phyloP scores from a whole-genome alignment of 176 grass and related monocot genomes.

The Alopecurus myosuroides region DNA sequence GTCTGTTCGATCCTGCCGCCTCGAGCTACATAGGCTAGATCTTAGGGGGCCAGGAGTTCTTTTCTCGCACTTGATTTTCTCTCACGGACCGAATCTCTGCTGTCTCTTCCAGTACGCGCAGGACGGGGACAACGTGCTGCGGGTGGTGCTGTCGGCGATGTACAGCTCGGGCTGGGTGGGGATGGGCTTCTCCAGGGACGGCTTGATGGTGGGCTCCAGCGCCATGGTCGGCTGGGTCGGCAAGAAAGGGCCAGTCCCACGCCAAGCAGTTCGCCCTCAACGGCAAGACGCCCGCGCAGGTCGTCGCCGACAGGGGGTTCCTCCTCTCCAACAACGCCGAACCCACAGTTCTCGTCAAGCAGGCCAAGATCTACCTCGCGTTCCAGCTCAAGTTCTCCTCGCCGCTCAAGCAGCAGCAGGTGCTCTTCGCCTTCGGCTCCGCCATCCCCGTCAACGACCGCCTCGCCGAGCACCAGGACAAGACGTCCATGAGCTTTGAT shows the following conservation, averaged over 20 bases:
- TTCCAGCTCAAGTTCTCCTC: conserved; percentile 54
- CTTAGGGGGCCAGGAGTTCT: background rate
- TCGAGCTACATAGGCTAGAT: background rate
- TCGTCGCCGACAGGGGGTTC: conserved; percentile 52
- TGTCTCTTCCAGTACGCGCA: conserved; percentile 49
- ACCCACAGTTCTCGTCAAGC: conserved; percentile 47
- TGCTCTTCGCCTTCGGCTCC: conserved; percentile 62
- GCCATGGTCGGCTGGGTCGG: conserved; percentile 97
- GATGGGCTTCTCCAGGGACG: conserved; percentile 86
- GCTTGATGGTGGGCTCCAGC: conserved; percentile 84
- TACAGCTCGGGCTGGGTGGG: conserved; percentile 91
- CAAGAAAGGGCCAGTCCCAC: conserved; percentile 48
- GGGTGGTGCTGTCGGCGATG: conserved; percentile 70
- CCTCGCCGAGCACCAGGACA: conserved; percentile 56
- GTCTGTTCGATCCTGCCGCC: background rate
- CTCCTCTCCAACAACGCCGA: conserved; percentile 42
- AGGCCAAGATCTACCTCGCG: conserved; percentile 94
- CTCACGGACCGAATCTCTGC: background rate
- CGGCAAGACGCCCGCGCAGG: conserved; percentile 44
- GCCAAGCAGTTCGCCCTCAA: conserved; percentile 53
- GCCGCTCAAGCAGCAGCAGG: conserved; percentile 52
- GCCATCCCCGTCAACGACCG: conserved; percentile 59
- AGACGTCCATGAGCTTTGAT: conserved; percentile 69
- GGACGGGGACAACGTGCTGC: conserved; percentile 65
- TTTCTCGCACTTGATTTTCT: background rate